Base-by-base conservation (phyloP, 768 basidiomycete genomes). In the Leccinum disarticulatum region DNA sequence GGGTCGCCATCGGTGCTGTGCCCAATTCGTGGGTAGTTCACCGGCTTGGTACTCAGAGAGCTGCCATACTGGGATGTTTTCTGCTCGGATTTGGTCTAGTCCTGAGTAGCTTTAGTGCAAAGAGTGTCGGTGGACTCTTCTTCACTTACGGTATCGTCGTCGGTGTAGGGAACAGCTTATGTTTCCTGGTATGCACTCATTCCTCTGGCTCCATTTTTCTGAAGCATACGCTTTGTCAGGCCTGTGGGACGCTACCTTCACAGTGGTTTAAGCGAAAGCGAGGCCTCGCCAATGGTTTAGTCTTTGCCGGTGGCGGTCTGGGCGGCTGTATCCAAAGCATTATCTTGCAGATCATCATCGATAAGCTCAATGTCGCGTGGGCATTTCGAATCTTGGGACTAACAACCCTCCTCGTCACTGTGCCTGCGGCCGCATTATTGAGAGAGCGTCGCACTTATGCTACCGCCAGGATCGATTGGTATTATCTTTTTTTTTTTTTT, bases 281-380 rank as follows among this genome's bases (percentile, higher is more conserved):
- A 5, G 74, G 74, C 9, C 61, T 75, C 6, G 71, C 77, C 13
- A 76, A 74, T 17, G 74, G 72, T 38, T 62, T 76, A 47, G 75
- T 76, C 9, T 73, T 75, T 54, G 67, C 68, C 1, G 68, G 70
- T 8, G 66, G 65, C 28, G 76, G 73, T 6, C 61, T 74, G n/a
- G 73, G 74, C 33, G 75, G 71, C 27, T 76, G 67, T 14, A 58
- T 73, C 8, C 66, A 66, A 31, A 71, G 67, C n/a, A 64, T 76
- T 22, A 54, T 61, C 28, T 69, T 72, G 52, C 67, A 73, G 38
- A 38, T 64, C 8, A 67, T 74, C 49, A 66, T 74, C 9, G 61
- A 69, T 38, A 56, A 47, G 50, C 63, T 73, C 14, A 74, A 70
- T 6, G 60, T 71, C 36, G 15, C 70, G 2, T 74, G 70, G 73